Percentiles rank a stretch among this genome's conserved stretches.
These are phyloP conservation scores for Wallacemonas rigidus DNA, from an alignment of 208 protist genomes.

Conservation along the genomic window DNA sequence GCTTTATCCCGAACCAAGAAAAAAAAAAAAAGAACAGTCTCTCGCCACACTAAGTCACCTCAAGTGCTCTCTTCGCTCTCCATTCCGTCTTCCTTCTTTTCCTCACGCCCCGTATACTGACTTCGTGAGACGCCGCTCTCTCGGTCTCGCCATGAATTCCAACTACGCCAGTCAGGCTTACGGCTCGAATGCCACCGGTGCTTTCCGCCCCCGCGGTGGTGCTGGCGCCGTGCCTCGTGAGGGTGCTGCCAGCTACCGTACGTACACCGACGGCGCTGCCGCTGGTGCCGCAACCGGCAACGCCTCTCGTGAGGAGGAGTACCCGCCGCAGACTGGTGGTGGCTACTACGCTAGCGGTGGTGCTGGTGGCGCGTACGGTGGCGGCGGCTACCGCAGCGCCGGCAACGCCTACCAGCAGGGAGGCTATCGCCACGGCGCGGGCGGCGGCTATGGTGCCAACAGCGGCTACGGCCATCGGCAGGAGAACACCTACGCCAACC, in stretches of 20 bases:
- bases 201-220: conserved; percentile 10
- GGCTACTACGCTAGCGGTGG: conserved; percentile 8
- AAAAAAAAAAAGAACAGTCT: background rate
- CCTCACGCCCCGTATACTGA: conserved; percentile 11
- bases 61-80: conserved; percentile 7
- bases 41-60: background rate
- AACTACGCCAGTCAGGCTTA: conserved; percentile 14
- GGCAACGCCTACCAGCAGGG: conserved; percentile 16
- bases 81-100: conserved; percentile 1
- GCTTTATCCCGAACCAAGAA: conserved; percentile 1
- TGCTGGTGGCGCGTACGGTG: conserved; percentile 6
- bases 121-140: background rate
- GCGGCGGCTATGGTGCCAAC: conserved; percentile 31
- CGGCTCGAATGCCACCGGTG: background rate
- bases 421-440: conserved; percentile 14
- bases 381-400: conserved; percentile 19
- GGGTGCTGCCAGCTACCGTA: conserved; percentile 3
- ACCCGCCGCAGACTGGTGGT: conserved; percentile 1
- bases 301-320: conserved; percentile 1
- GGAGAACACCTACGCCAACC: conserved; percentile 25
- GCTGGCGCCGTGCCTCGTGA: conserved; percentile 6
- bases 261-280: conserved; percentile 9
- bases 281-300: background rate
- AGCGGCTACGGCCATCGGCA: conserved; percentile 25
- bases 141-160: conserved; percentile 6